Evolutionary conservation across 768 basidiomycete genomes (phyloP), one percentile per base, ranked within the genome.

Genomic region (Termitomyces sp.): DNA sequence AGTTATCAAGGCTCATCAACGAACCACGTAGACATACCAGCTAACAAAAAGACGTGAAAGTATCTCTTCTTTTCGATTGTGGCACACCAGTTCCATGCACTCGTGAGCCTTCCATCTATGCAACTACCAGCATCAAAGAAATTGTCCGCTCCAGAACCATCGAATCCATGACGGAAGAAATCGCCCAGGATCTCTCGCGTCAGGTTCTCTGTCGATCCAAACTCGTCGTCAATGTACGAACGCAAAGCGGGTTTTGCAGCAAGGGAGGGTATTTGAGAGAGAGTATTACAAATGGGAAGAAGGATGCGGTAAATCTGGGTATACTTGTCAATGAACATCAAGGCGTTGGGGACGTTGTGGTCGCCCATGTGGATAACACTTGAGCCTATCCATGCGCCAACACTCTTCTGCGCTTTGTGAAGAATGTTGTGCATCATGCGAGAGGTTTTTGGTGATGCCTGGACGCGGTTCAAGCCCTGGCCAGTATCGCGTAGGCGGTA

Each of bases 61-160:
- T 84, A 94, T 48, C 85, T 76, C 74, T 94, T 94, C 77, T 92
- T 94, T 76, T 93, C 92, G 62, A 94, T 69, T 45, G 78, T 79
- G 48, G 86, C 84, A 73, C 92, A 94, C 92, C 92, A 94, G 68
- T 94, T 92, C 92, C 92, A 94, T 4, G 92, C 92, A 68, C 90
- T 92, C 31, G 92, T 94, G 65, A 94, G 70, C 4, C 92, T 80
- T 12, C 91, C 91, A 64, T 93, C 91, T 62, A 93, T 92, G 62
- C 82, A 83, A 60, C 88, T 90, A 17, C 92, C 90, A 38, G 91
- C 92, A 67, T 93, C 91, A 67, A 88, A 92, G 75, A 90, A 92
- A 69, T 91, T 92, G 66, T 92, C 91, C 3, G 91, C 92, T n/a
- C 92, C 92, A 25, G 89, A 90, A 1, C 92, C 92, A 69, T 94